Base-by-base conservation (phyloP, 1,284 basidiomycete species). In the Anthracocystis setariae region DNA sequence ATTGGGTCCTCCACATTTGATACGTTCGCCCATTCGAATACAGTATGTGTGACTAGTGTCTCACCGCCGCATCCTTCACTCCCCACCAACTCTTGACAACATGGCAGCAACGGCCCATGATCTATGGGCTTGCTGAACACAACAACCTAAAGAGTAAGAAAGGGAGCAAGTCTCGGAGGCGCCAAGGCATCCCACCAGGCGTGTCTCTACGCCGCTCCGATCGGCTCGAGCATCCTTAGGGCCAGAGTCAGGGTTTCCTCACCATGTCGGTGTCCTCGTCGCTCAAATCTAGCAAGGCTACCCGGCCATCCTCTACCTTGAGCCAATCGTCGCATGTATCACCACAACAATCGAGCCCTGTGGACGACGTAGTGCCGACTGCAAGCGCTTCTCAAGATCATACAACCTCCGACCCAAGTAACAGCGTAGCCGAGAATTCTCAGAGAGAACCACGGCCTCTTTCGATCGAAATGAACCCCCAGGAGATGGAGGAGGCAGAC, bases 401-500 rank as follows among this genome's bases (percentile, higher is more conserved):
- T 9, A 23, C 37, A 39, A 38, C 5, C 38, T 42, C 45, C 5
- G 40, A 38, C 7, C n/a, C 37, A 39, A 32, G 9, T 38, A 46
- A 53, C 5, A 44, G 27, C 7, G 9, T 33, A 13, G 47, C 45
- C 13, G 45, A 33, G 13, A 39, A 15, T 23, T 53, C 57, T 17
- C 20, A 37, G 23, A 13, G 53, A 9, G 5, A 42, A 15, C 29
- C 32, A 5, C 55, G 51, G 3, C 40, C 49, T 12, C 42, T 24
- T 1, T 50, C 46, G 8, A 23, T 35, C 8, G 52, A 37, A 8
- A 20, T 46, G 2, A 53, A 68, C 42, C n/a, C 55, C 3, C 53
- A 65, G 15, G 69, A 74, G 32, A 45, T 68, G 15, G 73, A 71
- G 49, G 69, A 75, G n/a, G 73, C 56, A 21, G 68, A 72, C 33